A percentile compares a stretch with the other conserved stretches of the same genome.
Evolutionary conservation across 495 filamentous ascomycete genomes (phyloP).

Genomic region (Penicillium odoratum): DNA sequence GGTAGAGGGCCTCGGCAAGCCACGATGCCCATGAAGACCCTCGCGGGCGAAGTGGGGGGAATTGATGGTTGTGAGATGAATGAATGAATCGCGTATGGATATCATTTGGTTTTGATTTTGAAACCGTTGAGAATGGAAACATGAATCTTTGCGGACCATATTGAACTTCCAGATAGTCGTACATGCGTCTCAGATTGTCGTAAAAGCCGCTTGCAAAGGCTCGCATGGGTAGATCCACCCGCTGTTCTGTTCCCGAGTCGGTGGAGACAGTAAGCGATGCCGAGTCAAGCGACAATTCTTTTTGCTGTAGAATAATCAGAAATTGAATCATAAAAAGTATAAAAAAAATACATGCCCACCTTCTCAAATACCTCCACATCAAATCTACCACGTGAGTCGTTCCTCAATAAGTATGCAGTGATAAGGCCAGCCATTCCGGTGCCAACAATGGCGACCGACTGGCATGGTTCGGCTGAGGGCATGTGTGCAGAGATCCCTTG

Average conservation of each 20-base stretch:
- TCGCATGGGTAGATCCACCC: conserved; percentile 57
- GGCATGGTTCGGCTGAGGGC: conserved; percentile 4
- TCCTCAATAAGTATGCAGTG: conserved; percentile 48
- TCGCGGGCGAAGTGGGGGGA: conserved; percentile 37
- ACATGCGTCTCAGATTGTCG: conserved; percentile 53
- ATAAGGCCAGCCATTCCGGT: conserved; percentile 57
- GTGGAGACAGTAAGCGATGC: conserved; percentile 20
- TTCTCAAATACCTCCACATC: conserved; percentile 49
- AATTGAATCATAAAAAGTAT: background rate
- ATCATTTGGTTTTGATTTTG: background rate
- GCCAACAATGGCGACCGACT: conserved; percentile 51
- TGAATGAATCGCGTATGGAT: conserved; percentile 40
- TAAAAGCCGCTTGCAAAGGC: conserved; percentile 56
- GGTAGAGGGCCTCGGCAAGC: conserved; percentile 40
- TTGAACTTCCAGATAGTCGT: conserved; percentile 48
- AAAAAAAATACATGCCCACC: conserved; percentile 24
- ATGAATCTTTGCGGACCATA: conserved; percentile 49
- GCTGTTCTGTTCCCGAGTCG: conserved; percentile 25
- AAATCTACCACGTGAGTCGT: conserved; percentile 43
- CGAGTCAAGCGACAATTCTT: conserved; percentile 28
- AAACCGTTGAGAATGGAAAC: conserved; percentile 25
- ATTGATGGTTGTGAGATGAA: conserved; percentile 49
- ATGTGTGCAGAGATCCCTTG: background rate
- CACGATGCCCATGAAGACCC: conserved; percentile 24
- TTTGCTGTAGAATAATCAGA: conserved; percentile 16